These are phyloP conservation scores for Boletus speciosus DNA, from an alignment of 768 basidiomycete genomes.

Conservation along the genomic window DNA sequence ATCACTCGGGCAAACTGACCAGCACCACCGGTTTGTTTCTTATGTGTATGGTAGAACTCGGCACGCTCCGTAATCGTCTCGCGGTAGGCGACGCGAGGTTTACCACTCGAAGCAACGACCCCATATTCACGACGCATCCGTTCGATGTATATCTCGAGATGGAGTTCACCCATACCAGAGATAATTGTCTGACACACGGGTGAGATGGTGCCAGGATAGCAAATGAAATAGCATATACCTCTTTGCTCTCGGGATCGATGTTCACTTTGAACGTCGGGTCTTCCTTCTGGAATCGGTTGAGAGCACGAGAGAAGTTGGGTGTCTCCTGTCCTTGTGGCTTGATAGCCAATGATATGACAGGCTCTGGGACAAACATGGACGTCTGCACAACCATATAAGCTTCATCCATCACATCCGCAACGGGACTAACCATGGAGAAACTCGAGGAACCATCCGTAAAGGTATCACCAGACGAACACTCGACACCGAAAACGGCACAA, in stretches of 20 bases:
- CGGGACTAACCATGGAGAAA: slow-evolving; percentile 79
- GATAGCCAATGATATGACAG: slow-evolving; percentile 94
- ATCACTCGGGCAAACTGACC: slow-evolving; percentile 95
- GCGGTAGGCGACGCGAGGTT: slow-evolving; percentile 94
- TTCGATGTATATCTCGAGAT: slow-evolving; percentile 98
- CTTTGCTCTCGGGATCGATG: slow-evolving; percentile 89
- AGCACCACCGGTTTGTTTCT: slow-evolving; percentile 97
- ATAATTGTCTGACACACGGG: slow-evolving; percentile 79
- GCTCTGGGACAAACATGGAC: slow-evolving; percentile 98
- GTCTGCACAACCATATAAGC: slow-evolving; percentile 49
- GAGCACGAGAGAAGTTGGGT: slow-evolving; percentile 93
- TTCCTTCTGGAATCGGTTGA: slow-evolving; percentile 97
- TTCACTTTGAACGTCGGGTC: slow-evolving; percentile 99
- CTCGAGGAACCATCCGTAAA: slow-evolving; percentile 91
- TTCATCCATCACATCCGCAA: not conserved
- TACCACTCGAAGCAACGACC: slow-evolving; percentile 88
- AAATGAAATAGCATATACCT: slow-evolving; percentile 46
- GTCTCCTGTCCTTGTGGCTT: slow-evolving; percentile 90
- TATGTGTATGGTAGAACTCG: slow-evolving; percentile 89
- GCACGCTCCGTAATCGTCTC: slow-evolving; percentile 86
- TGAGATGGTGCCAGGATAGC: not conserved
- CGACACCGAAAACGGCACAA: slow-evolving; percentile 98
- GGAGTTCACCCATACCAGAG: slow-evolving; percentile 98
- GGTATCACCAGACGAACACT: slow-evolving; percentile 96
- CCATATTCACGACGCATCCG: slow-evolving; percentile 98